Conservation (phyloP, 371 early-diverging fungal genomes). For the Mucor circinelloides region DNA sequence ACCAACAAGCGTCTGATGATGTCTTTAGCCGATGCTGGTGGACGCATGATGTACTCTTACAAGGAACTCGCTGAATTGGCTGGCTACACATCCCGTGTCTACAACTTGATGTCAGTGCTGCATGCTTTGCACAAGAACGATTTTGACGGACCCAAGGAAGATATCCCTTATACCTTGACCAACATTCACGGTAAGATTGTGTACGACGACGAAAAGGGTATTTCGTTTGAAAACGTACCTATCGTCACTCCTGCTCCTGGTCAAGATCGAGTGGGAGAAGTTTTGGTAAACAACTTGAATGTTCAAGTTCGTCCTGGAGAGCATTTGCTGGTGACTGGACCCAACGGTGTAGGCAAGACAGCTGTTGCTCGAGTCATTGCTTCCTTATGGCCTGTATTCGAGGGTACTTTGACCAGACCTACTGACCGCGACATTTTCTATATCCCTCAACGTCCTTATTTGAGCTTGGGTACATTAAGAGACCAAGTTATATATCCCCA, state of each 20-base stretch:
- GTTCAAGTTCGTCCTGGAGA: constrained; percentile 68
- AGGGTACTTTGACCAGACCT: constrained; percentile 73
- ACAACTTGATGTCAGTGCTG: constrained; percentile 71
- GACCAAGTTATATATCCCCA: constrained; percentile 92
- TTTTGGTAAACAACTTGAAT: constrained; percentile 61
- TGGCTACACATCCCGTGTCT: constrained; percentile 85
- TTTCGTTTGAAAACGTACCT: constrained; percentile 67
- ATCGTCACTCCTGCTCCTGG: constrained; percentile 72
- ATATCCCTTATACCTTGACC: constrained; percentile 41
- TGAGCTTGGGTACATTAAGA: constrained; percentile 81
- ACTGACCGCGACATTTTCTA: constrained; percentile 74
- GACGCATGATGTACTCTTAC: constrained; percentile 89
- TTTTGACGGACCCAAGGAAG: constrained; percentile 38
- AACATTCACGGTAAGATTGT: constrained; percentile 55
- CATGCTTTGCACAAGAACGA: constrained; percentile 59
- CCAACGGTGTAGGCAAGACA: constrained; percentile 85
- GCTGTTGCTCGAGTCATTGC: constrained; percentile 81
- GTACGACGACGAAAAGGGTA: constrained; percentile 43
- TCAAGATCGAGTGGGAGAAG: constrained; percentile 63
- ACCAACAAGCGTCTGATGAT: constrained; percentile 88
- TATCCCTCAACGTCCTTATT: constrained; percentile 90
- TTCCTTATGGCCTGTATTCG: constrained; percentile 88
- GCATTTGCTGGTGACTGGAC: constrained; percentile 75
- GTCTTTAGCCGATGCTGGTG: constrained; percentile 88
- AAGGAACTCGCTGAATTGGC: constrained; percentile 87